These are phyloP conservation scores for Neurospora sp. DNA, from an alignment of 495 filamentous ascomycete species.

Conservation along the genomic window DNA sequence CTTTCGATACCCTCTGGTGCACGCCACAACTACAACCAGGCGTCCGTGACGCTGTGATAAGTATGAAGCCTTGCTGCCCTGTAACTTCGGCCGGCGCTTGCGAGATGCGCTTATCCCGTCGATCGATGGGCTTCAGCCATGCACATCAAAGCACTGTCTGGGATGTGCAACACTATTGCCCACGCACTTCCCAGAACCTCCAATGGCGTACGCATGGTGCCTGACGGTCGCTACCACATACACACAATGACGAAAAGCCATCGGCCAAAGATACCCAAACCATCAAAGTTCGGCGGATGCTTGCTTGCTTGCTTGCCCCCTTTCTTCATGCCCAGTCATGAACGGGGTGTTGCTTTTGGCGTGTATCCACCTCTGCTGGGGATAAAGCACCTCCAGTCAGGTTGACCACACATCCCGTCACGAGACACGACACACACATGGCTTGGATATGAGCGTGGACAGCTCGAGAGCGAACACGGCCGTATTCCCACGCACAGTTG, in stretches of 20 bases:
- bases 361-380: too few species aligned
- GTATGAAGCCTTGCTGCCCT: not conserved
- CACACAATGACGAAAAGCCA: not conserved
- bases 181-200: not conserved
- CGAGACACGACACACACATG: not conserved
- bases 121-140: not conserved
- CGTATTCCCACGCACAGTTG: not conserved
- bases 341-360: too few species aligned
- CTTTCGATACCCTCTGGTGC: not conserved
- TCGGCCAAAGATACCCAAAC: not conserved
- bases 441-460: not conserved
- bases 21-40: not conserved
- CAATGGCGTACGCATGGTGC: not conserved
- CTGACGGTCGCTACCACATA: not conserved
- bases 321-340: too few species aligned
- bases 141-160: not conserved
- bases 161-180: not conserved
- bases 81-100: not conserved
- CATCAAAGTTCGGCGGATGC: not conserved
- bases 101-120: not conserved
- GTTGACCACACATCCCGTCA: not conserved
- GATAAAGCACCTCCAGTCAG: not conserved
- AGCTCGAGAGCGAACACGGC: not conserved
- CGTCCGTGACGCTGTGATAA: not conserved
- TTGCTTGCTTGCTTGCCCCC: not conserved